Evolutionary conservation across 768 basidiomycete genomes (phyloP).

Genomic region (Mycena vitilis): DNA sequence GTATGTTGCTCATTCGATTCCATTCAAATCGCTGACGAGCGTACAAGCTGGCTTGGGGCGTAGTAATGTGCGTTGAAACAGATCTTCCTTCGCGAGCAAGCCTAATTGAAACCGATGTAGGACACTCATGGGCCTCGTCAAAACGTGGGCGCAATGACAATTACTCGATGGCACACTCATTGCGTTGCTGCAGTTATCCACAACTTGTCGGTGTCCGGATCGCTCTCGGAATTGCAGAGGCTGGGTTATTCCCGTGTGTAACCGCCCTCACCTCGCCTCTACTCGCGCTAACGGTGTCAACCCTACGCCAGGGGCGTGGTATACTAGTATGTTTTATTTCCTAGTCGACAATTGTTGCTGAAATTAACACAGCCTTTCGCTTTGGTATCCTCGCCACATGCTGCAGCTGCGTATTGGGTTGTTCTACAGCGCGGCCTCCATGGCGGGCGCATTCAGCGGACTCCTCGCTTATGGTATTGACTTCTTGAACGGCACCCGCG

Average conservation of each 20-base stretch:
- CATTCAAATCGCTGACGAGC: not conserved
- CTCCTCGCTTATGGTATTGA: slow-evolving; percentile 67
- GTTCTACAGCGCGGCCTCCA: slow-evolving; percentile 75
- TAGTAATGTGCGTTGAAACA: slow-evolving; percentile 61
- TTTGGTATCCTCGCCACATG: slow-evolving; percentile 77
- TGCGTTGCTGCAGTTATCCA: slow-evolving; percentile 58
- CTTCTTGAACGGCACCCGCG: slow-evolving; percentile 60
- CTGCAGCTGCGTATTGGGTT: slow-evolving; percentile 69
- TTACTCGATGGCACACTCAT: not conserved
- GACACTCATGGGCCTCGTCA: slow-evolving; percentile 76
- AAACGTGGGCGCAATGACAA: slow-evolving; percentile 54
- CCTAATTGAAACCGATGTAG: slow-evolving; percentile 43
- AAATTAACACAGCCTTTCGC: slow-evolving; percentile 56
- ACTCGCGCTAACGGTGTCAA: not conserved
- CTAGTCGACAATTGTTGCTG: slow-evolving; percentile 3
- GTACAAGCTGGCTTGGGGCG: slow-evolving; percentile 69
- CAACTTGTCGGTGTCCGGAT: slow-evolving; percentile 69
- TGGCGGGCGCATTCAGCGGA: slow-evolving; percentile 67
- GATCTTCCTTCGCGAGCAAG: not conserved
- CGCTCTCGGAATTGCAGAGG: slow-evolving; percentile 74
- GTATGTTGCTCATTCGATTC: slow-evolving; percentile 43
- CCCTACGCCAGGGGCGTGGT: slow-evolving; percentile 58
- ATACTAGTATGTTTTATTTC: slow-evolving; percentile 67
- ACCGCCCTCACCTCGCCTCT: not conserved
- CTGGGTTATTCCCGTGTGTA: slow-evolving; percentile 69